Evolutionary conservation across 805 yeast species (phyloP), one percentile per base, ranked within the genome.

Genomic region (Barnettozyma wickerhamii): DNA sequence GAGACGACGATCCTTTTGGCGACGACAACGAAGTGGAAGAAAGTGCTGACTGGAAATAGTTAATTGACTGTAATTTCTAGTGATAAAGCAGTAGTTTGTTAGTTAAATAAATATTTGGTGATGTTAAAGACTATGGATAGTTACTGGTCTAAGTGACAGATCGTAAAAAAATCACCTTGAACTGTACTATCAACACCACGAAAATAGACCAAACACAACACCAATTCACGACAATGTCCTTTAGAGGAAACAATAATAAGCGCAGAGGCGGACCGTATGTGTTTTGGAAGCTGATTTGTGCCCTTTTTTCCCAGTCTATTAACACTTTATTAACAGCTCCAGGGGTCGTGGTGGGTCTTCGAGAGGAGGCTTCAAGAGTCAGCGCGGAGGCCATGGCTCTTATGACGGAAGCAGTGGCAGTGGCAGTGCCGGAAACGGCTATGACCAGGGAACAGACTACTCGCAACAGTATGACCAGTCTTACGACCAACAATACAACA

Each of bases 1-100:
- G 58, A 20, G 61, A 53, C 15, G 61, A 63, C 40, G 65, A 74
- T 51, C 82, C 83, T 10, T 77, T 77, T 51, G 79, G 72, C n/a
- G 82, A 77, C 45, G 58, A 65, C 18, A 63, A 72, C 46, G 65
- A 58, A 17, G 58, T 55, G 5, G 56, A 55, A 13, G 56, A 52
- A 23, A 38, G 40, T 33, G 54, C 46, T 10, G 55, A 47, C 2
- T 55, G 57, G 57, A 51, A 44, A 27, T 53, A 24, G 35, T 29
- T 12, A 28, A 12, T 12, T 9, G n/a, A n/a, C n/a, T n/a, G n/a
- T n/a, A n/a, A n/a, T n/a, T n/a, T n/a, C n/a, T n/a, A n/a, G n/a
- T n/a, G n/a, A n/a, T n/a, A n/a, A n/a, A n/a, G n/a, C n/a, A n/a
- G n/a, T n/a, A n/a, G n/a, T n/a, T n/a, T n/a, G n/a, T n/a, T n/a